phyloP scores from a whole-genome alignment of 345 rosid genomes.

The Streptanthus diversifolius region DNA sequence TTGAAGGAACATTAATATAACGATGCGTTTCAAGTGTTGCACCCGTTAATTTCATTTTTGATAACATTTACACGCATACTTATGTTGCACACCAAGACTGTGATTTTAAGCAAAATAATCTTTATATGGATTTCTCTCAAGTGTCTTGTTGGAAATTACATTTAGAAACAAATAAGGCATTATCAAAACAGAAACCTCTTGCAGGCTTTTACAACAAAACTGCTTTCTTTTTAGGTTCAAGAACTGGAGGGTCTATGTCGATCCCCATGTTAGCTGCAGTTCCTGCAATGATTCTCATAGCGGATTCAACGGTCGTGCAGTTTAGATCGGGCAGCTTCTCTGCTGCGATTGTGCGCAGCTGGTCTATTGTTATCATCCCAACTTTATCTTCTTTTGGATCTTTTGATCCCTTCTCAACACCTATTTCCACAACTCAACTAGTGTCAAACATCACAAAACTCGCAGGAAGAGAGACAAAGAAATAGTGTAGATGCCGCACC shows the following conservation, averaged over 20 bases:
- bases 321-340: conserved; percentile 88
- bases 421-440: conserved; percentile 37
- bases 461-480: not conserved
- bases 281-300: conserved; percentile 89
- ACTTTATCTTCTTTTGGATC: conserved; percentile 70
- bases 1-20: not conserved
- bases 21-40: not conserved
- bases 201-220: conserved; percentile 32
- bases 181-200: not conserved
- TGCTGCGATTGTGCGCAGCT: conserved; percentile 58
- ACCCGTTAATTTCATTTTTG: not conserved
- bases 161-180: not conserved
- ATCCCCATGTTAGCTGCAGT: conserved; percentile 96
- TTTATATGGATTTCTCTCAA: not conserved
- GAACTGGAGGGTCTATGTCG: conserved; percentile 83
- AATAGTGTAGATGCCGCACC: not conserved
- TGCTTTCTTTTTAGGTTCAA: conserved; percentile 65
- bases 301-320: conserved; percentile 72
- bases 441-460: conserved; percentile 16
- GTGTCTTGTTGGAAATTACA: conserved; percentile 15
- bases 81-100: not conserved
- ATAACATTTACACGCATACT: too few species aligned
- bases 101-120: conserved; percentile 7
- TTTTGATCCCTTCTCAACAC: conserved; percentile 83
- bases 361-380: conserved; percentile 70